Conservation (phyloP, 768 basidiomycete genomes). For the Daedaleopsis sinensis region DNA sequence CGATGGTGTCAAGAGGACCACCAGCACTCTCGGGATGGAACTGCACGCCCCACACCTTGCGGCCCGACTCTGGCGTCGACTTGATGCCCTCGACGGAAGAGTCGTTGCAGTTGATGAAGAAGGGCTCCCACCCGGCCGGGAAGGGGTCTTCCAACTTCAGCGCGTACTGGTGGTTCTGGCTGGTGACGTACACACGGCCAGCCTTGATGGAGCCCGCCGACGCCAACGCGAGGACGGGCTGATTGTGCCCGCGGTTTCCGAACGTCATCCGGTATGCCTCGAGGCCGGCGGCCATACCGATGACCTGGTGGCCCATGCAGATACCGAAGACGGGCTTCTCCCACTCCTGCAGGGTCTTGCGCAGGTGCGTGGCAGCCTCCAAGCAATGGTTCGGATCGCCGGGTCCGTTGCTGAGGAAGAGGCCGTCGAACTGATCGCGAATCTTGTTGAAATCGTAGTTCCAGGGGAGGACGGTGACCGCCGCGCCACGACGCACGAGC, state of each 20-base stretch:
- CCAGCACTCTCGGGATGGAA: constrained; percentile 99
- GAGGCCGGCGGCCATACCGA: constrained; percentile 95
- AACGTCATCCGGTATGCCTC: constrained; percentile 99
- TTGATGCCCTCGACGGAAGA: constrained; percentile 99
- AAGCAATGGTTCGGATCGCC: constrained; percentile 91
- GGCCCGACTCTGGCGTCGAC: constrained; percentile 86
- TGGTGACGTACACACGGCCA: constrained; percentile 96
- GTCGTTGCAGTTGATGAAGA: constrained; percentile 99
- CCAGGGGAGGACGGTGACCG: constrained; percentile 97
- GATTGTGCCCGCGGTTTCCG: constrained; percentile 99
- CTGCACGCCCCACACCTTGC: constrained; percentile 96
- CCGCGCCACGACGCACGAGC: constrained; percentile 86
- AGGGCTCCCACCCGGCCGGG: constrained; percentile 97
- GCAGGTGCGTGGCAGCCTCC: constrained; percentile 79
- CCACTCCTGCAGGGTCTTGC: constrained; percentile 87
- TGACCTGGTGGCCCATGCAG: constrained; percentile 99
- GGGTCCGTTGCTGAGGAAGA: constrained; percentile 96
- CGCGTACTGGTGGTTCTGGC: constrained; percentile 99
- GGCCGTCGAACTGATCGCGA: constrained; percentile 88
- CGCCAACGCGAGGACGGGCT: constrained; percentile 96
- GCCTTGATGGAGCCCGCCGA: constrained; percentile 91
- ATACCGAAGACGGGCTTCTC: constrained; percentile 94
- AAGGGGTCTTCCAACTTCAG: constrained; percentile 91
- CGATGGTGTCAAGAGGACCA: constrained; percentile 97
- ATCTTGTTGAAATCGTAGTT: constrained; percentile 94